Evolutionary conservation across 345 rosid genomes (phyloP).

Genomic region (Lepidium africanum): DNA sequence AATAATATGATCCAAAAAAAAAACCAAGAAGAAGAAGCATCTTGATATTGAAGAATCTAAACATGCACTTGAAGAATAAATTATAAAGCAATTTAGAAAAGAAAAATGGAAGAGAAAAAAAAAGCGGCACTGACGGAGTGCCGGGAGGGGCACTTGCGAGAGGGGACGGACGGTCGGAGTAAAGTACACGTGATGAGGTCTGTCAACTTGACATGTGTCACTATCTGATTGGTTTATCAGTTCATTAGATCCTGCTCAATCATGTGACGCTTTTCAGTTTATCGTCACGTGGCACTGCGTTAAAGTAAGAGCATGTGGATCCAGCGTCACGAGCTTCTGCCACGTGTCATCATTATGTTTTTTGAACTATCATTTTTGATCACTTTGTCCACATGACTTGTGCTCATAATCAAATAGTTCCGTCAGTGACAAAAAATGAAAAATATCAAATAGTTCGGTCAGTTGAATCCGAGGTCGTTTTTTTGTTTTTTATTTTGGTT

Average conservation of each 20-base stretch:
- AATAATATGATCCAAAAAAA: no score
- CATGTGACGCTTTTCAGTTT: slow-evolving; percentile 25
- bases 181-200: slow-evolving; percentile 27
- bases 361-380: neutral
- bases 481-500: no score
- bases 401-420: neutral
- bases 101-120: neutral
- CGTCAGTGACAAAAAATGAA: no score
- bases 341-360: slow-evolving; percentile 39
- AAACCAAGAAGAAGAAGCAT: neutral
- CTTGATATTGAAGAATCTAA: neutral
- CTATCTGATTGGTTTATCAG: neutral
- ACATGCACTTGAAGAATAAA: neutral
- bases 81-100: neutral
- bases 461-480: neutral
- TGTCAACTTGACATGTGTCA: neutral
- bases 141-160: slow-evolving; percentile 1
- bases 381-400: slow-evolving; percentile 4
- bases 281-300: slow-evolving; percentile 37
- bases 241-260: slow-evolving; percentile 26
- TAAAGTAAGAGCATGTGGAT: slow-evolving; percentile 29
- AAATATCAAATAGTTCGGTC: neutral
- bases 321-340: slow-evolving; percentile 22
- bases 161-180: slow-evolving; percentile 16
- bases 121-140: neutral